Conservation (phyloP, 2,329 filamentous ascomycete species). For the Fusarium mangiferae region DNA sequence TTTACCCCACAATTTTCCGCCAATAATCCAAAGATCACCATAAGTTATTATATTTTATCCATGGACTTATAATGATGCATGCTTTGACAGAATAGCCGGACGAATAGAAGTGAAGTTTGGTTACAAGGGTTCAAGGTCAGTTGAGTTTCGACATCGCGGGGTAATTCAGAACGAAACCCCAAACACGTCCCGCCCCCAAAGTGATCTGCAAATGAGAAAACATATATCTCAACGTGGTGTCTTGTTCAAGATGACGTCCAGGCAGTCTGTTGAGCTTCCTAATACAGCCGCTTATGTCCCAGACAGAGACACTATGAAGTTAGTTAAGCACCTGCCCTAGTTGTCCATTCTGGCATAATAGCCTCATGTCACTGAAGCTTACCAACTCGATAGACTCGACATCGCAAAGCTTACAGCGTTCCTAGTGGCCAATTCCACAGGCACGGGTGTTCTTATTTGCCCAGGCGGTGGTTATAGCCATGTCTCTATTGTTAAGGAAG, state of each 20-base stretch:
- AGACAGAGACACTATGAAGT: neutral
- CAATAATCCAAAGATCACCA: neutral
- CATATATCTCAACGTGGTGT: neutral
- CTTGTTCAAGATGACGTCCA: neutral
- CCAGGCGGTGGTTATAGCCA: constrained; percentile 17
- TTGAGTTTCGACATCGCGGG: neutral
- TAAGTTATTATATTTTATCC: neutral
- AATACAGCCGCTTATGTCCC: rapidly evolving
- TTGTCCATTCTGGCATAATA: neutral
- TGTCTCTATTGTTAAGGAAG: constrained; percentile 17
- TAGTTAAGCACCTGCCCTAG: neutral
- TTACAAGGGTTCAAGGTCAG: neutral
- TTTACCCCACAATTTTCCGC: neutral
- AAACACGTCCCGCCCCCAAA: neutral
- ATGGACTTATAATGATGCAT: neutral
- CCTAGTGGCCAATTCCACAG: neutral
- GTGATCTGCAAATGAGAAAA: neutral
- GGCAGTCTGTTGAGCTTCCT: rapidly evolving
- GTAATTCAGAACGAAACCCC: neutral
- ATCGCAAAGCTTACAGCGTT: neutral
- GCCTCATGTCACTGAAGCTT: neutral
- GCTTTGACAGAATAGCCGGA: neutral
- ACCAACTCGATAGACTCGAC: constrained; percentile 2
- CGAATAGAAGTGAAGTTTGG: neutral
- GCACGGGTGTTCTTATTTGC: constrained; percentile 3